phyloP scores from a whole-genome alignment of 768 basidiomycete species.

The Mycena filopes region DNA sequence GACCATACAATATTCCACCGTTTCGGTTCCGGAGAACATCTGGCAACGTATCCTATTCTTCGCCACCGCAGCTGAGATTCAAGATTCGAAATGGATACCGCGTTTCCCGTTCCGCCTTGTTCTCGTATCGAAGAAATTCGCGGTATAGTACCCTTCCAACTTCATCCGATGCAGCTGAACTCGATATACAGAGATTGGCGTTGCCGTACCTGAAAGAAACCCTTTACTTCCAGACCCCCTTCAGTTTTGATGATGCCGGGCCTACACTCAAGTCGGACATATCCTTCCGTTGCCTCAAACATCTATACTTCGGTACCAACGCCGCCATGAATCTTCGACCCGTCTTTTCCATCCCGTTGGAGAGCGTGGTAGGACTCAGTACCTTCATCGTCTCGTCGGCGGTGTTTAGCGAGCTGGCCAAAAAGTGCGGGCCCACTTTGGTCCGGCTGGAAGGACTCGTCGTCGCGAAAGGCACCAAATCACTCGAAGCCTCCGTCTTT shows the following conservation, averaged over 20 bases:
- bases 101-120: background rate
- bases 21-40: slow-evolving; percentile 15
- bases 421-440: slow-evolving; percentile 18
- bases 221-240: background rate
- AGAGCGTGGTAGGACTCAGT: slow-evolving; percentile 2
- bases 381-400: background rate
- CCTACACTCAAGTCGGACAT: background rate
- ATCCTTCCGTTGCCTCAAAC: background rate
- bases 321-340: background rate
- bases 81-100: background rate
- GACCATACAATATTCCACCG: slow-evolving; percentile 10
- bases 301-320: slow-evolving; percentile 4
- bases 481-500: slow-evolving; percentile 9
- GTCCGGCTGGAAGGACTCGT: slow-evolving; percentile 9
- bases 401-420: slow-evolving; percentile 17
- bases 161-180: background rate
- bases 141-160: background rate
- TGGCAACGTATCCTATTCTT: slow-evolving; percentile 20
- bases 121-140: slow-evolving; percentile 25
- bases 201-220: slow-evolving; percentile 16
- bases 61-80: background rate
- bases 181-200: slow-evolving; percentile 17
- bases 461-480: slow-evolving; percentile 10
- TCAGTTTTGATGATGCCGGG: background rate
- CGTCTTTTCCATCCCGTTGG: background rate